Base-by-base conservation (phyloP, 2,329 filamentous ascomycete genomes). In the Lecanoromycetidae sp. region DNA sequence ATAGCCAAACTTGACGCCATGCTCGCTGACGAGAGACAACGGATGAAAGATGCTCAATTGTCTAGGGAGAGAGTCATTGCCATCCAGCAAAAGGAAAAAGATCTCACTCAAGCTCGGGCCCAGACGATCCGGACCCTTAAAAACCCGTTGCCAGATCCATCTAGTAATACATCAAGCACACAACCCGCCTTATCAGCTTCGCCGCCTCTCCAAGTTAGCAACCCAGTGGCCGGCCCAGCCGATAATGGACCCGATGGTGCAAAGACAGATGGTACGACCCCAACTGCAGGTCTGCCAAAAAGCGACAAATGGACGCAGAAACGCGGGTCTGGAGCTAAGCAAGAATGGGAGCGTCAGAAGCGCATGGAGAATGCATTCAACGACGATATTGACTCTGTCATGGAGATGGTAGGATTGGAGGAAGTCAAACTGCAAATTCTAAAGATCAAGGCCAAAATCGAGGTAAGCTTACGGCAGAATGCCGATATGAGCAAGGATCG, bases 401-500 rank as follows among this genome's bases (percentile, higher is more conserved):
- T 87, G 77, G 61, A 59, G 0, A 79, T 87, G 76, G 77, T 82
- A 35, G 83, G 84, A 0, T 66, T 88, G 0, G 82, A 87, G 54
- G 64, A 71, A 0, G 79, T 87, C 33, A 88, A 88, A 52, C 56
- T 67, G 1, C 60, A 76, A 10, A 76, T 87, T 20, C 61, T 88
- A 0, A 56, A 57, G 0, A 76, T 84, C 57, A 86, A 86, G 54
- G 62, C 66, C 0, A 75, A 70, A 35, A 70, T 86, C 0, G 81
- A 87, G 32, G 75, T 71, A 0, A 62, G 69, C 0, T 55, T 78
- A 0, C 68, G 78, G 0, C 83, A 87, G 57, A 64, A 65, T 0
- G 62, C 75, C 0, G 69, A 76, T 1, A 58, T 83, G 0, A 65
- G 62, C 1, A 62, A 66, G 0, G 79, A 86, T 50, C 66, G 84